Evolutionary conservation across 108 stramenopile species (phyloP).

Genomic region (Cyclotella kingstonii): DNA sequence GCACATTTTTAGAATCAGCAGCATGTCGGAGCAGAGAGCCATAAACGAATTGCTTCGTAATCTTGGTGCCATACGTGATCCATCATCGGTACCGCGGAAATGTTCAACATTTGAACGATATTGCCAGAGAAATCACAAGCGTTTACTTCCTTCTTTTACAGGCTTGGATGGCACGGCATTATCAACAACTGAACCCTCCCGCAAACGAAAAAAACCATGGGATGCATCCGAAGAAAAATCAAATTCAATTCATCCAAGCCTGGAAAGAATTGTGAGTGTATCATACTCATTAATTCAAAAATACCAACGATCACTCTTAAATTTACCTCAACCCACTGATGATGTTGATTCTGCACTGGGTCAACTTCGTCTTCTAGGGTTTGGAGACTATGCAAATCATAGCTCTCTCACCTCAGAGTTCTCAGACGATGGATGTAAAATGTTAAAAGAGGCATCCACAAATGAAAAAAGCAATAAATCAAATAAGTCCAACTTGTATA

Average conservation of each 20-base stretch:
- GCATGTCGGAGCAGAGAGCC: background rate
- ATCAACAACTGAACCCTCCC: background rate
- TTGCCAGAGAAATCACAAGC: constrained; percentile 46
- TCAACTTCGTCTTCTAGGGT: constrained; percentile 52
- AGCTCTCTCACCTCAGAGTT: constrained; percentile 4
- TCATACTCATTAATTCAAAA: constrained; percentile 40
- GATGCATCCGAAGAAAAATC: too few relatives aligned
- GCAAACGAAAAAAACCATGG: constrained; percentile 24
- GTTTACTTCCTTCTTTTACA: constrained; percentile 41
- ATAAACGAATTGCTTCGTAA: constrained; percentile 26
- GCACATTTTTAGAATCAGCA: background rate
- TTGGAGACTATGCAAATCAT: constrained; percentile 30
- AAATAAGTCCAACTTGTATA: constrained; percentile 25
- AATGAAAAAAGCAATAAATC: background rate
- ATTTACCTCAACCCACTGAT: constrained; percentile 52
- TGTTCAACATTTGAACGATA: constrained; percentile 46
- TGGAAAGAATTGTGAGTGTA: constrained; percentile 17
- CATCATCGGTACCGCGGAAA: constrained; percentile 59
- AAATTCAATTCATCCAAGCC: constrained; percentile 5
- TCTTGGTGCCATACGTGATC: constrained; percentile 28
- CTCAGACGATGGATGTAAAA: constrained; percentile 9
- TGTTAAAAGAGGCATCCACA: background rate
- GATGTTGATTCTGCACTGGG: constrained; percentile 68
- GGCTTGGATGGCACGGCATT: background rate
- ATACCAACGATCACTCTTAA: constrained; percentile 40